Conservation (phyloP, 441 rosid species). For the Corymbia calophylla region DNA sequence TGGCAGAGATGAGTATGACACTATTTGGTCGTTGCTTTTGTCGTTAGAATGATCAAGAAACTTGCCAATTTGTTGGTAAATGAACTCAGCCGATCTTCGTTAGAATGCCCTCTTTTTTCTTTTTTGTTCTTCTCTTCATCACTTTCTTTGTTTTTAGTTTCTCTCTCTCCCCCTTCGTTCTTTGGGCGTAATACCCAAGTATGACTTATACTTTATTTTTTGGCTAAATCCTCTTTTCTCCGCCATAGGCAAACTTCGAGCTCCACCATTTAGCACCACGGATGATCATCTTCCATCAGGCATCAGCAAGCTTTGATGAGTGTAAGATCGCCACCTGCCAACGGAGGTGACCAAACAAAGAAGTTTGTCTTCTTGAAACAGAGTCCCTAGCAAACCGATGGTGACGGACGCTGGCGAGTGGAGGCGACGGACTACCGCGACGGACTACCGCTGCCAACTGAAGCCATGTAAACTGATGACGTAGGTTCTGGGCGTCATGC, state of each 20-base stretch:
- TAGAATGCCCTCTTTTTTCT: neutral
- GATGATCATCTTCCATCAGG: neutral
- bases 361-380: no score
- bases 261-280: neutral
- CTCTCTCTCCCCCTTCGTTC: neutral
- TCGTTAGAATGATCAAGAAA: neutral
- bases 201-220: no score
- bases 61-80: neutral
- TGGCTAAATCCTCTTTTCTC: neutral
- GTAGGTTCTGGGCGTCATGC: neutral
- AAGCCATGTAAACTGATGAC: neutral
- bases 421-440: no score
- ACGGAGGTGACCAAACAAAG: no score
- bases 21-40: neutral
- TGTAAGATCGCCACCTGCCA: no score
- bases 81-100: no score
- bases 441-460: accelerated
- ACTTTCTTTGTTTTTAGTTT: no score
- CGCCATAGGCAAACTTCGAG: neutral
- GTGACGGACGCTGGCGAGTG: neutral
- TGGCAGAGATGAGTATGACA: neutral
- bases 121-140: neutral
- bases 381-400: neutral
- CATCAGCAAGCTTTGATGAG: neutral
- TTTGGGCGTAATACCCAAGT: no score